These are phyloP conservation scores for Beta macrorhiza DNA, from an alignment of 179 eudicot species.

Conservation along the genomic window DNA sequence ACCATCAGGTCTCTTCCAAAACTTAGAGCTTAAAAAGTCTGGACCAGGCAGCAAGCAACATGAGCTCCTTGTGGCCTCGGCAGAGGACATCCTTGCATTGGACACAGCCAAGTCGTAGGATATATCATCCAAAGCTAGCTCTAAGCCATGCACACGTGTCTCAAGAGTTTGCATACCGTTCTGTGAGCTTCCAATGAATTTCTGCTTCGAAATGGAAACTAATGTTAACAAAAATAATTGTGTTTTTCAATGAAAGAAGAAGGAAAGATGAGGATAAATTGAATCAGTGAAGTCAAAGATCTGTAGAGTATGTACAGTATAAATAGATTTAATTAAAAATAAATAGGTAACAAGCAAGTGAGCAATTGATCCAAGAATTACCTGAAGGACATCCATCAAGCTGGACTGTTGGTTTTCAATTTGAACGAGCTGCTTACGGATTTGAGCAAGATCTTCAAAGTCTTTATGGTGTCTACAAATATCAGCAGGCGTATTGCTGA, in stretches of 20 bases:
- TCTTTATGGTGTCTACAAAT: conserved; percentile 51
- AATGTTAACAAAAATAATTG: not conserved
- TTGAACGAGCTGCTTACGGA: conserved; percentile 81
- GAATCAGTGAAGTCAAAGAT: not conserved
- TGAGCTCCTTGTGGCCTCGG: conserved; percentile 45
- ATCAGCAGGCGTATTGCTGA: conserved; percentile 42
- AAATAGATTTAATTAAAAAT: not conserved
- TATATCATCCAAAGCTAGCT: conserved; percentile 74
- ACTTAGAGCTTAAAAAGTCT: conserved; percentile 71
- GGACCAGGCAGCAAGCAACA: conserved; percentile 86
- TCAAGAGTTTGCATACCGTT: conserved; percentile 76
- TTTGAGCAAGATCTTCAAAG: conserved; percentile 66
- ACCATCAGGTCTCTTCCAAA: conserved; percentile 63
- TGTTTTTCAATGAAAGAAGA: not conserved
- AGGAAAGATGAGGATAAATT: not conserved
- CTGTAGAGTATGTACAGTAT: not conserved
- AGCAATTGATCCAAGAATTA: conserved; percentile 26
- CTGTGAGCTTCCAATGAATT: conserved; percentile 85
- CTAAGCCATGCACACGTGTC: conserved; percentile 87
- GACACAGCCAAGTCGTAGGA: conserved; percentile 81
- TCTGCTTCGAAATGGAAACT: conserved; percentile 37
- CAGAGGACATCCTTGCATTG: conserved; percentile 64
- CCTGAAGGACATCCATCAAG: conserved; percentile 83
- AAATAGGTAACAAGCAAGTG: not conserved
- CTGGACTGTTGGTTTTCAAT: conserved; percentile 81